Conservation (phyloP, 2,329 filamentous ascomycete genomes). For the Neonectria punicea region DNA sequence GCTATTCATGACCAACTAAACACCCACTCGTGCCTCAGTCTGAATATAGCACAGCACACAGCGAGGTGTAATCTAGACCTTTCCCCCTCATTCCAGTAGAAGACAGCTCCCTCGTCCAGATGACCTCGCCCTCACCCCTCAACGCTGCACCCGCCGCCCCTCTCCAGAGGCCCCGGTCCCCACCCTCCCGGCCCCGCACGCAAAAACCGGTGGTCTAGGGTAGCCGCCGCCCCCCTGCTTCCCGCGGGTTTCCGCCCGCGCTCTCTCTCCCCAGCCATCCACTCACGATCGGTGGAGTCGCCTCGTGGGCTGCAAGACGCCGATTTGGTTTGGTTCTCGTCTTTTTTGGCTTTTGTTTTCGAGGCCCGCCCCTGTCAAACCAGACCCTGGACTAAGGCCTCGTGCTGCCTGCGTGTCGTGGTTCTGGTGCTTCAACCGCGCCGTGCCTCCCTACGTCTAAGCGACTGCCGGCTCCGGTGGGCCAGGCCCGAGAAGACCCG, state of each 20-base stretch:
- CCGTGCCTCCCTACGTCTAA: background rate
- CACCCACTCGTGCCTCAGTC: background rate
- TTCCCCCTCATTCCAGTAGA: background rate
- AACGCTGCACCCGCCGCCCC: background rate
- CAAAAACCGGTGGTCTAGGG: constrained; percentile 27
- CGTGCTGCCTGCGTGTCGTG: constrained; percentile 2
- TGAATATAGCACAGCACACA: background rate
- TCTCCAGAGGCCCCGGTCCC: constrained; percentile 12
- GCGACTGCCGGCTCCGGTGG: constrained; percentile 27
- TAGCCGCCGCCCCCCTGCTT: constrained; percentile 7
- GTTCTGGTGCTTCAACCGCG: constrained; percentile 4
- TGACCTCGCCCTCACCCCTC: constrained; percentile 10
- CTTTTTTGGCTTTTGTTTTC: background rate
- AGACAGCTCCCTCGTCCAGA: constrained; percentile 1
- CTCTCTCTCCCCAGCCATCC: constrained; percentile 25
- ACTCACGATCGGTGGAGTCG: constrained; percentile 40
- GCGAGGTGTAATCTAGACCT: background rate
- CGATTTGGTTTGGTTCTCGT: background rate
- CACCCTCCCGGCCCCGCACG: constrained; percentile 26
- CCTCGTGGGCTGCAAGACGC: constrained; percentile 36
- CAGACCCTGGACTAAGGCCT: constrained; percentile 7
- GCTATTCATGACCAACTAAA: constrained; percentile 11
- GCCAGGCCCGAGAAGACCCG: constrained; percentile 39
- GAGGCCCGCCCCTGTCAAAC: constrained; percentile 9
- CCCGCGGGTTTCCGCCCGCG: constrained; percentile 24